Base-by-base conservation (phyloP, 306 rosid genomes). In the Begonia loranthoides region DNA sequence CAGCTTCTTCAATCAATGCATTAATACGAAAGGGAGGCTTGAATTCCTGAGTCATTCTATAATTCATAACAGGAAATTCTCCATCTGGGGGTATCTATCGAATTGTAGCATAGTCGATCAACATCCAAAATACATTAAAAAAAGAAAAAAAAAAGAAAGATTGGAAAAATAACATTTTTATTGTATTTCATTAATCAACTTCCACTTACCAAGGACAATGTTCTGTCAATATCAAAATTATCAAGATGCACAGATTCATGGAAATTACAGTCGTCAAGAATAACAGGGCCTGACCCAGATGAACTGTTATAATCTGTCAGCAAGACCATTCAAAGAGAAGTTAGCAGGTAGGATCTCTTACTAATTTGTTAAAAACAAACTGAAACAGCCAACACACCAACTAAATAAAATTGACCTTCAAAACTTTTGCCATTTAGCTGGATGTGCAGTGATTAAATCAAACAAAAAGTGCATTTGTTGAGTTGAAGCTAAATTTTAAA, bases 11-110 rank as follows among this genome's bases (percentile, higher is more conserved):
- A 78, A 90, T 74, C 67, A 90, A 49, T 10, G 85, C 83, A 66
- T 72, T 90, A 58, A 86, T 69, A 36, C 79, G 77, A 65, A 90
- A 86, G 15, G 99, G 95, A 45, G 94, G 87, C 73, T 83, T 90
- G 70, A 80, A 90, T 63, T 75, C 70, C 76, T 80, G 94, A 51
- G 95, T 90, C 75, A 82, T 82, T 41, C 95, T 83, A 65, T 90
- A 86, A 50, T 86, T 90, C 99, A 90, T 90, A 70, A 90, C 86
- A 36, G 95, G 90, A 67, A 86, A 86, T 69, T 90, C 99, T 61
- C 92, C 95, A 74, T 82, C 92, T 9, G 94, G 72, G 19, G 99
- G 90, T 47, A 83, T 89, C 99, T 86, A 61, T 58, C 41, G 59
- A 66, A 49, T 52, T 4, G 52, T 17, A 13, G 15, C 36, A 58